Evolutionary conservation across 164 flowering plant species (phyloP), one percentile per base, ranked within the genome.

Genomic region (Akebia trifoliata): DNA sequence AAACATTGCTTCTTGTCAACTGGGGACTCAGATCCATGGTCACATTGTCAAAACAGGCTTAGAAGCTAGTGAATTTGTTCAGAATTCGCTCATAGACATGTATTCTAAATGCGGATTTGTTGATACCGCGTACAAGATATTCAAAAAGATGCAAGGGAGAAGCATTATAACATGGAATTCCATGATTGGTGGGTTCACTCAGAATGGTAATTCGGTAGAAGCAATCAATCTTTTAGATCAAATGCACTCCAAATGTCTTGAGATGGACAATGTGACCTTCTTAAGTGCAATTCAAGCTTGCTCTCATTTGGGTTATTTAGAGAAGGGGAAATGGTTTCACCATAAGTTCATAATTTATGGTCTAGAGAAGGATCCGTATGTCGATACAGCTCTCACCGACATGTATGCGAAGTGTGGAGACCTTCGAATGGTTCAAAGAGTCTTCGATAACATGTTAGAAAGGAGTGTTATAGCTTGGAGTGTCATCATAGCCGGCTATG

Each of bases 361-460:
- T 30, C 14, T 83, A 24, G 30, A 36, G 32, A 69, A 66, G n/a
- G 81, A 83, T 66, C 50, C 62, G 20, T 75, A 69, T 55, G 70
- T 76, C 5, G 74, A 76, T 18, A 85, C 90, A 34, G 83, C 93
- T 61, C 68, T 87, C 14, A 54, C 31, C 14, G 86, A 90, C 64
- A 90, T 87, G 97, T 90, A 87, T 60, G 80, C 85, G 32, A 87
- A 87, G 62, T 85, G 84, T 66, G 95, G 97, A 62, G 82, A 83
- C 56, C 72, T 87, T 57, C 57, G 40, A 53, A 64, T 71, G 66
- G 88, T 95, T 37, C 65, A 59, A 42, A 35, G 49, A 34, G 70
- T 90, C 48, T 90, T 90, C 25, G 71, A 81, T 39, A 65, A 45
- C 63, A 79, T 79, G 73, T 53, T 50, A 18, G 78, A 78, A 26